Conservation (phyloP, 495 filamentous ascomycete genomes). For the Cetradonia linearis region DNA sequence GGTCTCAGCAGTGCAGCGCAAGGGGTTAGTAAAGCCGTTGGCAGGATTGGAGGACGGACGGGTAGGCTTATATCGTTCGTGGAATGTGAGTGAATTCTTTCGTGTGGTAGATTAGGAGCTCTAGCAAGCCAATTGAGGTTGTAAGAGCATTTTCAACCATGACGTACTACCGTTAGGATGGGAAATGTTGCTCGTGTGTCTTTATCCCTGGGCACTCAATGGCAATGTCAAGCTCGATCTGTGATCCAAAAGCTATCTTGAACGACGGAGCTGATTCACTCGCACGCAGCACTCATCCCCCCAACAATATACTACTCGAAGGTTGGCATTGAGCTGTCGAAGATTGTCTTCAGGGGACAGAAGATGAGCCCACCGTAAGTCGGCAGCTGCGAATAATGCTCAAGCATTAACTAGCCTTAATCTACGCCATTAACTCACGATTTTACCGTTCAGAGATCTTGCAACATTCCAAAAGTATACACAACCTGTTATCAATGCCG, state of each 20-base stretch:
- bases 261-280: slow-evolving; percentile 25
- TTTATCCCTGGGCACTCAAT: background rate
- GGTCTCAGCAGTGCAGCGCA: slow-evolving; percentile 61
- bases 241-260: slow-evolving; percentile 4
- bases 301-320: slow-evolving; percentile 80
- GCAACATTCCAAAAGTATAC: slow-evolving; percentile 81
- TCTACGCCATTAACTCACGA: background rate
- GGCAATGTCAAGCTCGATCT: background rate
- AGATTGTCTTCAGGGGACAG: slow-evolving; percentile 77
- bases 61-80: slow-evolving; percentile 69
- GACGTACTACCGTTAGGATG: background rate
- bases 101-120: background rate
- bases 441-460: slow-evolving; percentile 45
- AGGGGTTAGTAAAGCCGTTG: slow-evolving; percentile 51
- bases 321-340: slow-evolving; percentile 77
- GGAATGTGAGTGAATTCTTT: slow-evolving; percentile 59
- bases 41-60: slow-evolving; percentile 74
- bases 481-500: slow-evolving; percentile 55
- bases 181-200: background rate
- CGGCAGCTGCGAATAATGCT: background rate
- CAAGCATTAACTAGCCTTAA: background rate
- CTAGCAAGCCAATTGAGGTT: slow-evolving; percentile 17
- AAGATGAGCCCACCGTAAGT: slow-evolving; percentile 93
- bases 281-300: slow-evolving; percentile 63
- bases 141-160: background rate